Conservation (phyloP, 2,329 filamentous ascomycete genomes). For the Aspergillus latus region DNA sequence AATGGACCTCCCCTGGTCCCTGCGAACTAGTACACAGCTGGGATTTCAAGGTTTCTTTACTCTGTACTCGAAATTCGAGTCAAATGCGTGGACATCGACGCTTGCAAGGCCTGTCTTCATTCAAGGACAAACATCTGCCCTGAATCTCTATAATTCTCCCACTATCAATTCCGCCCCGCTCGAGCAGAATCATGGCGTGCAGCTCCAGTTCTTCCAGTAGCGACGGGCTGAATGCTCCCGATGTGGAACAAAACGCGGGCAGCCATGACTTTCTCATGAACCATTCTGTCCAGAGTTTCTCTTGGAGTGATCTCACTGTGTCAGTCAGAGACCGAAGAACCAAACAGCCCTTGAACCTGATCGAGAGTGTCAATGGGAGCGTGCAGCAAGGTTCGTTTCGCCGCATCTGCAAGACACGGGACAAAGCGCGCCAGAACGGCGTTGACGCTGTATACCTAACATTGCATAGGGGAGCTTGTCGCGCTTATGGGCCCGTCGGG, state of each 20-base stretch:
- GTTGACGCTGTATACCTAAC: slow-evolving; percentile 1
- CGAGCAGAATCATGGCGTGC: slow-evolving; percentile 3
- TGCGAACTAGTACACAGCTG: slow-evolving; percentile 2
- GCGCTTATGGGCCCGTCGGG: slow-evolving; percentile 79
- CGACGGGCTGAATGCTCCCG: slow-evolving; percentile 15
- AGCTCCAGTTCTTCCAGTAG: slow-evolving; percentile 9
- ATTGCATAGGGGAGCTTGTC: slow-evolving; percentile 62
- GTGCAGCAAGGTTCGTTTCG: slow-evolving; percentile 57
- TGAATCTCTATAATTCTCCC: not conserved
- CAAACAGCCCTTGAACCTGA: slow-evolving; percentile 62
- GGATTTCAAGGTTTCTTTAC: not conserved
- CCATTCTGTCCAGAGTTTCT: slow-evolving; percentile 61
- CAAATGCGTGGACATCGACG: not conserved
- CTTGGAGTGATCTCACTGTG: slow-evolving; percentile 67
- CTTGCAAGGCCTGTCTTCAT: not conserved
- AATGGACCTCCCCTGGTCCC: slow-evolving; percentile 5
- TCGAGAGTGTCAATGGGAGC: slow-evolving; percentile 63
- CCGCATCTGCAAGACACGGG: not conserved
- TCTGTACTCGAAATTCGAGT: not conserved
- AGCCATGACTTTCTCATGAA: slow-evolving; percentile 49
- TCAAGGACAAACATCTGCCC: not conserved
- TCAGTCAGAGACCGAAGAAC: slow-evolving; percentile 70
- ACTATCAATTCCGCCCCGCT: not conserved
- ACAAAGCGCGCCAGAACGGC: not conserved
- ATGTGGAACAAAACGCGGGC: slow-evolving; percentile 33